Evolutionary conservation across 2,329 filamentous ascomycete genomes (phyloP), one percentile per base, ranked within the genome.

Genomic region (Colletotrichum noveboracense): DNA sequence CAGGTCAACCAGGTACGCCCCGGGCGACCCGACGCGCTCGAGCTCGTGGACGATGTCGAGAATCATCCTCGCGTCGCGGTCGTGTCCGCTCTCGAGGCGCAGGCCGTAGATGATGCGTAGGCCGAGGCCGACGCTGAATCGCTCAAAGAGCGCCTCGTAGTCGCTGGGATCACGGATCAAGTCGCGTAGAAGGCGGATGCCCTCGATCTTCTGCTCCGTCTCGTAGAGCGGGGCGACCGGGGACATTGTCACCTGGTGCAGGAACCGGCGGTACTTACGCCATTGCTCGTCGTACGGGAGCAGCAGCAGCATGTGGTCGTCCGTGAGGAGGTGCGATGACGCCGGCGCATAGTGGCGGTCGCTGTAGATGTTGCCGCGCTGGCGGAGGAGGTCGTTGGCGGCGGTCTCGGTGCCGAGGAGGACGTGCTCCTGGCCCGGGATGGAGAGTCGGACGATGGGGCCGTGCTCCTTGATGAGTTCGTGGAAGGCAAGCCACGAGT

Each of bases 401-500:
- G 87, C 82, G 43, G 84, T 82, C 65, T 85, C 84, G 10, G 81
- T 83, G 34, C 83, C 83, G 24, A 87, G 80, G 32, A 87, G 77
- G 66, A 85, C 79, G 64, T 84, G 81, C 24, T 80, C 80, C 13
- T 80, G 79, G 18, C 85, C 87, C 7, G 85, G 85, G 67, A 89
- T 84, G 55, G 84, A 83, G 36, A 89, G 79, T 12, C 84, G 83
- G 77, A 85, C 88, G 34, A 90, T 83, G 7, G 84, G 81, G 3
- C 87, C 82, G 70, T 84, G 82, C 67, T 80, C 74, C 18, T 84
- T 78, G 28, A 80, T 78, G 81, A 84, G 86, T 30, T 82, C 79
- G 16, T 83, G 79, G 79, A 87, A 87, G 68, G 86, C 83, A 18
- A 86, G 76, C 86, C 86, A 88, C 28, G 81, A 83, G 77, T 86